Conservation (phyloP, 2,329 filamentous ascomycete species). For the Helotiales sp. region DNA sequence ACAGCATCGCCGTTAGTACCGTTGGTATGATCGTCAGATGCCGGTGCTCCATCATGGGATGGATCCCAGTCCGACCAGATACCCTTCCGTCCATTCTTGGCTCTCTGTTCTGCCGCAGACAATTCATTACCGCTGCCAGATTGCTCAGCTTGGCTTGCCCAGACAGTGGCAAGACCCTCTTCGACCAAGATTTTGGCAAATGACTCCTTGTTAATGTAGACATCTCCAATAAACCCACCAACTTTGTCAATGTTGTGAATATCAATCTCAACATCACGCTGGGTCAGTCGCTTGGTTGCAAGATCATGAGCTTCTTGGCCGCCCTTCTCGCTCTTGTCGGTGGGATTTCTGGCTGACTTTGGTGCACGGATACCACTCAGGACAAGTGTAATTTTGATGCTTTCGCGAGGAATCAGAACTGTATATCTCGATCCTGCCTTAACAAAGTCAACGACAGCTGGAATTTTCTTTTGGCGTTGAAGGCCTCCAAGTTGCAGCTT, state of each 20-base stretch:
- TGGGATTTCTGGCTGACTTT: conserved; percentile 74
- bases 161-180: conserved; percentile 89
- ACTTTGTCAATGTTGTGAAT: conserved; percentile 95
- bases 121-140: conserved; percentile 86
- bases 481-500: conserved; percentile 89
- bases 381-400: conserved; percentile 92
- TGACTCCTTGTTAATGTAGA: conserved; percentile 93
- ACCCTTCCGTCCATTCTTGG: conserved; percentile 85
- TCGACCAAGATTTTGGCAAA: conserved; percentile 92
- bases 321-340: conserved; percentile 86
- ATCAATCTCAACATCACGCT: conserved; percentile 95
- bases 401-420: conserved; percentile 86
- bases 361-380: conserved; percentile 91
- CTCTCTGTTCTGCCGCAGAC: conserved; percentile 81
- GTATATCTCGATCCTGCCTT: conserved; percentile 97
- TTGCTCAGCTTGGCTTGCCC: conserved; percentile 94
- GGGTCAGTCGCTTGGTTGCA: conserved; percentile 82
- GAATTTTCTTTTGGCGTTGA: conserved; percentile 87
- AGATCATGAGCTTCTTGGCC: conserved; percentile 94
- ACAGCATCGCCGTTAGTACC: conserved; percentile 54
- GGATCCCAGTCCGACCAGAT: conserved; percentile 96
- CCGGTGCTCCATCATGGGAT: conserved; percentile 71
- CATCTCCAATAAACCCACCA: conserved; percentile 92
- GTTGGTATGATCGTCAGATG: conserved; percentile 51
- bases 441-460: conserved; percentile 93